Base-by-base conservation (phyloP, 208 protist genomes). In the Leishmania arabica region DNA sequence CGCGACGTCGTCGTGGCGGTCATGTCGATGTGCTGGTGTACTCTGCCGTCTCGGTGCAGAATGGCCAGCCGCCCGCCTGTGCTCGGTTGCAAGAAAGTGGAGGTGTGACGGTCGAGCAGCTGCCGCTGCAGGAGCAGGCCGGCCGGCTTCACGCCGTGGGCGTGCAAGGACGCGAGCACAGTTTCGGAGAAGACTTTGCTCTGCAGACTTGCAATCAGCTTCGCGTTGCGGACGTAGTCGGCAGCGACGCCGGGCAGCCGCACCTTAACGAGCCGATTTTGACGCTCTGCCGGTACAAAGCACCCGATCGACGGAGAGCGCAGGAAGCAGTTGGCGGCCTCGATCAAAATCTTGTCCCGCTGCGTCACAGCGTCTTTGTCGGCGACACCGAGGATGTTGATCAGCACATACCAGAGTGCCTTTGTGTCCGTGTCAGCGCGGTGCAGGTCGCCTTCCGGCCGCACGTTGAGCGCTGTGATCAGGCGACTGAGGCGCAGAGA, bases 21-120 rank as follows among this genome's bases (percentile, higher is more conserved):
- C 82, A 96, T 94, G 80, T 97, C 93, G 78, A 96, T 95, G 83
- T 87, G 87, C 82, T 97, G 94, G 34, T 89, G 88, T 45, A 97
- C 90, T 19, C 72, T 76, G 9, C 82, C 75, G 74, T 97, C 94
- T 31, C 72, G 42, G 83, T 97, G 94, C 74, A 97, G 77, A n/a
- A 87, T 81, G 60, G 84, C 83, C 11, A 94, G 82, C 1, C 77
- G 79, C 1, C 92, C 89, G n/a, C 88, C 84, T 2, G 77, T n/a
- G 73, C 40, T 80, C 6, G 74, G 66, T 54, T 87, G 84, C 75
- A 96, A 75, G 79, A 97, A 95, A 27, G 84, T 81, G 7, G 86
- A 84, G 17, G 91, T 78, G 79, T 89, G 83, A 47, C 86, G 87
- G 37, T 95, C 89, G n/a, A 96, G 83, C 11, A 86, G 70, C 70